Evolutionary conservation across 2,329 filamentous ascomycete genomes (phyloP).

Genomic region (Diplodia scrobiculata): DNA sequence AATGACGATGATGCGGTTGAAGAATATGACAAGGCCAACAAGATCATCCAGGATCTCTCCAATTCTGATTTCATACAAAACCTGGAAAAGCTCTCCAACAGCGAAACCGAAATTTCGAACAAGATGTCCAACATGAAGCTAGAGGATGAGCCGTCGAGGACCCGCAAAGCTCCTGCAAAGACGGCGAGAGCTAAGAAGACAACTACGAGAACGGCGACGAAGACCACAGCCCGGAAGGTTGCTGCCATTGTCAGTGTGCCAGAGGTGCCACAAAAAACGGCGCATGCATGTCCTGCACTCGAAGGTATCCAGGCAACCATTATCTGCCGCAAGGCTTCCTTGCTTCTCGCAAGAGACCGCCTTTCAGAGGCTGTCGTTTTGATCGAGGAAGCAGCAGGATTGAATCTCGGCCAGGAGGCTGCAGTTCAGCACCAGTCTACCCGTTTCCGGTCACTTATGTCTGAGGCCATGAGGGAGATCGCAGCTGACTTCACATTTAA

Average conservation of each 20-base stretch:
- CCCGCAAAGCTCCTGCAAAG: constrained; percentile 7
- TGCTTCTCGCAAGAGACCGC: constrained; percentile 41
- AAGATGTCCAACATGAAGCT: constrained; percentile 50
- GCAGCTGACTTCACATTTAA: constrained; percentile 81
- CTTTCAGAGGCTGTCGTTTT: constrained; percentile 37
- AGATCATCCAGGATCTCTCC: constrained; percentile 49
- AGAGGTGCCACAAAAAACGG: constrained; percentile 25
- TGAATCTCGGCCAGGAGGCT: constrained; percentile 45
- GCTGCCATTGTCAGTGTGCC: constrained; percentile 30
- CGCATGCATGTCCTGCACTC: constrained; percentile 46
- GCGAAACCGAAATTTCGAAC: constrained; percentile 45
- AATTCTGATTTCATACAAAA: constrained; percentile 39
- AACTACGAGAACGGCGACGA: constrained; percentile 30
- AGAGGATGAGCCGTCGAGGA: constrained; percentile 30
- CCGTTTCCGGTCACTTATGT: constrained; percentile 67
- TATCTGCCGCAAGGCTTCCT: constrained; percentile 55
- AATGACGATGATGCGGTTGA: constrained; percentile 53
- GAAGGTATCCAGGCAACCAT: constrained; percentile 52
- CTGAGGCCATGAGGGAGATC: constrained; percentile 71
- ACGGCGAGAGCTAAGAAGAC: constrained; percentile 26
- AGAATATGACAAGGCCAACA: constrained; percentile 54
- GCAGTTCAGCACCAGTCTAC: constrained; percentile 58
- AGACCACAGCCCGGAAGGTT: constrained; percentile 12
- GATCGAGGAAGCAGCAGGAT: constrained; percentile 36
- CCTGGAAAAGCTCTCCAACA: constrained; percentile 36